Evolutionary conservation across 306 rosid genomes (phyloP).

Genomic region (Vicia sativa): DNA sequence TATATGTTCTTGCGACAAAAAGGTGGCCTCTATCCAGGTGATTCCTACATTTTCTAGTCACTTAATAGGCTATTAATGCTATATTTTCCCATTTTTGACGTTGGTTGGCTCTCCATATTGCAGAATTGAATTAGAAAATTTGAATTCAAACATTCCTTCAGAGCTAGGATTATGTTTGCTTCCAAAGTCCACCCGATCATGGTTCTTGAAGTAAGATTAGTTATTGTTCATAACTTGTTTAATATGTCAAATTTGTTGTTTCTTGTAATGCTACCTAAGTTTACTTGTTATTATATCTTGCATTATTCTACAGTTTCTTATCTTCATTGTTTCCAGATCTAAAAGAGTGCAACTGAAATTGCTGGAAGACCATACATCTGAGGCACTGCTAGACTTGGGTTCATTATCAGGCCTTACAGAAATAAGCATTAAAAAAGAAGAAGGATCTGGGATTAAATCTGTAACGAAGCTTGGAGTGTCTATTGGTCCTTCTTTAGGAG

Average conservation of each 20-base stretch:
- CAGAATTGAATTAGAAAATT: constrained; percentile 64
- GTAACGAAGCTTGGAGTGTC: constrained; percentile 82
- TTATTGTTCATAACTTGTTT: constrained; percentile 29
- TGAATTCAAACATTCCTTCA: constrained; percentile 53
- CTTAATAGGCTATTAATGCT: constrained; percentile 20
- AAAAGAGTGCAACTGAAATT: constrained; percentile 68
- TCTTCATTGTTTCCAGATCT: constrained; percentile 54
- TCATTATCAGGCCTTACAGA: constrained; percentile 91
- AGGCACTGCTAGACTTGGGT: constrained; percentile 73
- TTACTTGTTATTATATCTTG: constrained; percentile 36
- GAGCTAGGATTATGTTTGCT: constrained; percentile 74
- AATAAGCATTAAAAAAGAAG: constrained; percentile 66
- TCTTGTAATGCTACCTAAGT: constrained; percentile 31
- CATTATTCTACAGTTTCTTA: constrained; percentile 35
- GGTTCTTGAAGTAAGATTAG: constrained; percentile 83
- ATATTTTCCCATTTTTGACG: constrained; percentile 34
- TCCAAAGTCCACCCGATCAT: constrained; percentile 71
- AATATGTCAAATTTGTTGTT: constrained; percentile 26
- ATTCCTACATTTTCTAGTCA: constrained; percentile 31
- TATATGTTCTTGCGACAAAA: constrained; percentile 69
- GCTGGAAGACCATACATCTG: constrained; percentile 67
- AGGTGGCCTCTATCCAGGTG: constrained; percentile 72
- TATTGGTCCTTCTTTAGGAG: constrained; percentile 61
- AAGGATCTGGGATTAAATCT: constrained; percentile 59
- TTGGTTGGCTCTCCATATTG: constrained; percentile 43